Evolutionary conservation across 2,329 filamentous ascomycete species (phyloP).

Genomic region (Diaporthe citrichinensis): DNA sequence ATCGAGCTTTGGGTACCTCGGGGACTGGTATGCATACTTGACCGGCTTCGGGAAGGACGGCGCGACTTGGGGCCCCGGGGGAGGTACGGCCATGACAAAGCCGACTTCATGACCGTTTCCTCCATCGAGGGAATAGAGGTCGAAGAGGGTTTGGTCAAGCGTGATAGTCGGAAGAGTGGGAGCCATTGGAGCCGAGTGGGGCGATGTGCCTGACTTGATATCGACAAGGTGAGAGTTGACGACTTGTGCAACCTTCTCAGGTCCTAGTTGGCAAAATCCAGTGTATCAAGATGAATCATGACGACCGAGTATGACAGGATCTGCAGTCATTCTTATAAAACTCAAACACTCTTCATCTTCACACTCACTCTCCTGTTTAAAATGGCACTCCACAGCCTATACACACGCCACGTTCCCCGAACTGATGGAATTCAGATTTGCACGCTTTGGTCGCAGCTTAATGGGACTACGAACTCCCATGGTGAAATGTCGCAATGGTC

Average conservation of each 20-base stretch:
- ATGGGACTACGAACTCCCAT: no score
- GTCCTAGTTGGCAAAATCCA: neutral
- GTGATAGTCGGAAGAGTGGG: conserved; percentile 13
- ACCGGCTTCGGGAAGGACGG: conserved; percentile 13
- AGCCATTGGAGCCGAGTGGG: neutral
- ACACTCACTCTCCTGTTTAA: neutral
- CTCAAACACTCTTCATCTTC: neutral
- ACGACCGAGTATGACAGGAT: conserved; percentile 11
- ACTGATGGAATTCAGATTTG: no score
- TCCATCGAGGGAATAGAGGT: conserved; percentile 29
- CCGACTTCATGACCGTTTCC: conserved; percentile 27
- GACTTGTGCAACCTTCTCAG: neutral
- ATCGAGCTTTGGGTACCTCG: conserved; percentile 13
- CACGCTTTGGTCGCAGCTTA: no score
- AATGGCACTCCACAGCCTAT: neutral
- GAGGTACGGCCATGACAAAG: conserved; percentile 25
- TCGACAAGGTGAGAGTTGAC: neutral
- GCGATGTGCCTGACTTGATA: neutral
- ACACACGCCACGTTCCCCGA: neutral
- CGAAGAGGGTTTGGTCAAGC: conserved; percentile 13
- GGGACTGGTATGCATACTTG: conserved; percentile 33
- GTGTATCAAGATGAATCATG: neutral
- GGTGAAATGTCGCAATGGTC: neutral
- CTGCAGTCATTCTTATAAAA: conserved; percentile 23
- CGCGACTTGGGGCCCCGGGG: conserved; percentile 19